Percentiles rank a stretch among this genome's conserved stretches.
Conservation (phyloP, 2,329 filamentous ascomycete species). For the Ilyonectria mors-panacis region DNA sequence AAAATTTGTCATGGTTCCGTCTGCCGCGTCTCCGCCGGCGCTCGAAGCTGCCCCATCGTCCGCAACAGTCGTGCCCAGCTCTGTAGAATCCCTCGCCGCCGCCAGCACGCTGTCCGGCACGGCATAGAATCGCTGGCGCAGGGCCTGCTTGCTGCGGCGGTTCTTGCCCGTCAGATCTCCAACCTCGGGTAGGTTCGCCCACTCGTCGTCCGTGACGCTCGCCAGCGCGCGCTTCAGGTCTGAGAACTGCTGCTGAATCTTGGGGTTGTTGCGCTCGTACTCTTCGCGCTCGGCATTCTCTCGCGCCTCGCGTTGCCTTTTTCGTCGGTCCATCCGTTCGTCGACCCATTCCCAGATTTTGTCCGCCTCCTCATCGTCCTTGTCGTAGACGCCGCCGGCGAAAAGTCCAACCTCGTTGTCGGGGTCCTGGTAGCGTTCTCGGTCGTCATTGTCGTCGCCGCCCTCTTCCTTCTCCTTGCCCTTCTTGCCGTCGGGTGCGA, state of each 20-base stretch:
- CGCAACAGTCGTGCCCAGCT: conserved; percentile 90
- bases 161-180: conserved; percentile 98
- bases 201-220: conserved; percentile 93
- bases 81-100: conserved; percentile 82
- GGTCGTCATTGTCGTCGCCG: conserved; percentile 80
- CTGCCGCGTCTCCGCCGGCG: conserved; percentile 63
- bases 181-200: conserved; percentile 95
- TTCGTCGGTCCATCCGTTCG: conserved; percentile 95
- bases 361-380: conserved; percentile 98
- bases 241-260: conserved; percentile 97
- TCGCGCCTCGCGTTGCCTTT: conserved; percentile 92
- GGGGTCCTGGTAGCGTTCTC: conserved; percentile 89
- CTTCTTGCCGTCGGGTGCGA: conserved; percentile 77
- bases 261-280: conserved; percentile 97
- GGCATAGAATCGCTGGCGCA: conserved; percentile 91
- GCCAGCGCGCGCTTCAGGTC: conserved; percentile 93
- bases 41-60: conserved; percentile 76
- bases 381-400: conserved; percentile 94
- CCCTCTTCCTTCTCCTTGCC: conserved; percentile 81
- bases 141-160: conserved; percentile 84
- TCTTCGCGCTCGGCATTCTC: conserved; percentile 93
- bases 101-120: conserved; percentile 97
- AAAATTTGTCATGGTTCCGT: conserved; percentile 98
- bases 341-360: conserved; percentile 96
- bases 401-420: conserved; percentile 98